phyloP scores from a whole-genome alignment of 495 filamentous ascomycete genomes.

The Neurospora sp. region DNA sequence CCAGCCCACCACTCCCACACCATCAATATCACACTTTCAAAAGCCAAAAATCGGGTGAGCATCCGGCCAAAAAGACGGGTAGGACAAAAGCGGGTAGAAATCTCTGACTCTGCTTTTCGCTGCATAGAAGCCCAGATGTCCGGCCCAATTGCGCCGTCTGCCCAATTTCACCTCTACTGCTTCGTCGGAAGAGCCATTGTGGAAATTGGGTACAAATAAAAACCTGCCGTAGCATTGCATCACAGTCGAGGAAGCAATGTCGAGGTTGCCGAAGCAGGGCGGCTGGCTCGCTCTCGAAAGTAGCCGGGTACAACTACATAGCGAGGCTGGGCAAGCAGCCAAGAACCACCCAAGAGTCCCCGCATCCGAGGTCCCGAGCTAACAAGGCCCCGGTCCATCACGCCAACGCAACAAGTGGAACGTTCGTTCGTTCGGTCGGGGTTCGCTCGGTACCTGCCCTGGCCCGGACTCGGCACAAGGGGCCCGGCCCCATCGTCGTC shows the following conservation, averaged over 20 bases:
- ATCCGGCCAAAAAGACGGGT: not conserved
- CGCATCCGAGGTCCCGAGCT: constrained; percentile 9
- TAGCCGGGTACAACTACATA: not conserved
- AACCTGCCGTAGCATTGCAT: not conserved
- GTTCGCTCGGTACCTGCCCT: not conserved
- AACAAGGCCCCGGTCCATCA: constrained; percentile 8
- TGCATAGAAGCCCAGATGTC: not conserved
- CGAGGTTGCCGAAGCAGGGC: not conserved
- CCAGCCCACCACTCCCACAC: not conserved
- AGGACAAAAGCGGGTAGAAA: not conserved
- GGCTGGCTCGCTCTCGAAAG: not conserved
- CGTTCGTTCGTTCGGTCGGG: not conserved
- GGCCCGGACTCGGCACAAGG: not conserved
- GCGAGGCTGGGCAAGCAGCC: not conserved
- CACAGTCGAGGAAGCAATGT: not conserved
- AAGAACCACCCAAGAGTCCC: not conserved
- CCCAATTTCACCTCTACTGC: not conserved
- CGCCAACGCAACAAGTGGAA: not conserved
- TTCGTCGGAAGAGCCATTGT: not conserved
- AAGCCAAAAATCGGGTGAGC: not conserved
- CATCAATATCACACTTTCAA: not conserved
- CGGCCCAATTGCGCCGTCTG: not conserved
- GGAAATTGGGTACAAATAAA: not conserved
- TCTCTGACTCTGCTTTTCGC: not conserved
- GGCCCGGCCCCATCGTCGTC: not conserved